phyloP scores from a whole-genome alignment of 306 rosid species.

The Rosa persica region DNA sequence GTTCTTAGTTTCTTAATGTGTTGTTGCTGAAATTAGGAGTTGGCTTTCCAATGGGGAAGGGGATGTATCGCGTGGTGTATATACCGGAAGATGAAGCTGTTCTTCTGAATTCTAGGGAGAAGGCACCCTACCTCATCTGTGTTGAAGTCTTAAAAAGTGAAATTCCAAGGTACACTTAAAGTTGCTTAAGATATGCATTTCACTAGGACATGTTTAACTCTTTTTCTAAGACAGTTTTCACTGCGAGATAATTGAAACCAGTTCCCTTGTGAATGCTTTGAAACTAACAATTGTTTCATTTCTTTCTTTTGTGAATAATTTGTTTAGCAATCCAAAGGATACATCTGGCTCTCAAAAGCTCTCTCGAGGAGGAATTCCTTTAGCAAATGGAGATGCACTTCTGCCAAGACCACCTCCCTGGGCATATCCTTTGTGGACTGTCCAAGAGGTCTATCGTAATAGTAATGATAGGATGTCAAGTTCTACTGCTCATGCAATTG shows the following conservation, averaged over 20 bases:
- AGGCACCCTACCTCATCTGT: slow-evolving; percentile 91
- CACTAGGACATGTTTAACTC: background rate
- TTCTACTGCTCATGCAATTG: slow-evolving; percentile 96
- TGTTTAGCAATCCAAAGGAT: slow-evolving; percentile 76
- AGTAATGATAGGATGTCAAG: slow-evolving; percentile 97
- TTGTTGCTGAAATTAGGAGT: slow-evolving; percentile 54
- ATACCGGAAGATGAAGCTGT: slow-evolving; percentile 98
- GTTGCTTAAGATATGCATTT: slow-evolving; percentile 21
- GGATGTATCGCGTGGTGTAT: slow-evolving; percentile 88
- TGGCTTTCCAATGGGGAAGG: slow-evolving; percentile 96
- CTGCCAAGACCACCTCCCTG: slow-evolving; percentile 95
- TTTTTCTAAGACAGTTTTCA: background rate
- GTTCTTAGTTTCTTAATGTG: background rate
- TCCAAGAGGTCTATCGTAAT: slow-evolving; percentile 96
- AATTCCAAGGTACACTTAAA: slow-evolving; percentile 58
- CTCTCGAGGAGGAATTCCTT: slow-evolving; percentile 95
- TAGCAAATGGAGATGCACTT: slow-evolving; percentile 94
- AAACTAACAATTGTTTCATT: slow-evolving; percentile 10
- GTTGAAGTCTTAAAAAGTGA: slow-evolving; percentile 90
- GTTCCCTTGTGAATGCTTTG: slow-evolving; percentile 21
- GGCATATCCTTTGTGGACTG: slow-evolving; percentile 97
- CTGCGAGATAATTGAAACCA: slow-evolving; percentile 8
- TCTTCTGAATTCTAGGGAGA: slow-evolving; percentile 98
- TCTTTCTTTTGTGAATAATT: slow-evolving; percentile 27
- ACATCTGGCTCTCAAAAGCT: slow-evolving; percentile 72